phyloP scores from a whole-genome alignment of 2,329 filamentous ascomycete species.

The Venturia aucupariae region DNA sequence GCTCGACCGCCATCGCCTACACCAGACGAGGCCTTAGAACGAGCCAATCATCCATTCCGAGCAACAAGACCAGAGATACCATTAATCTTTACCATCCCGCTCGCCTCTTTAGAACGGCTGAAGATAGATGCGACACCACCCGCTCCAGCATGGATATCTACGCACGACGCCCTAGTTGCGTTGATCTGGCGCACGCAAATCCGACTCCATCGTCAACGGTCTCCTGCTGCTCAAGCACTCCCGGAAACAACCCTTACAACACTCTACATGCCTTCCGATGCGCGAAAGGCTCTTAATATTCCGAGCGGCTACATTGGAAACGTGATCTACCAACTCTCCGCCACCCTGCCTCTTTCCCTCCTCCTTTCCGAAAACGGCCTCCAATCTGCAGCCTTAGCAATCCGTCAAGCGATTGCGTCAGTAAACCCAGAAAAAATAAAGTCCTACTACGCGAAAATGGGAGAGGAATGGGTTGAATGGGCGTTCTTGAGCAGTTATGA shows the following conservation, averaged over 20 bases:
- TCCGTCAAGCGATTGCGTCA: constrained; percentile 9
- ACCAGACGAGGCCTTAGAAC: not conserved
- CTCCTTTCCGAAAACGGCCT: constrained; percentile 10
- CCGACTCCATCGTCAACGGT: not conserved
- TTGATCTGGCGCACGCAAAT: constrained; percentile 9
- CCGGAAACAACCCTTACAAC: not conserved
- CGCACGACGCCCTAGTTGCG: constrained; percentile 10
- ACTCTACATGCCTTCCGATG: not conserved
- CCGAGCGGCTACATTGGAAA: constrained; percentile 4
- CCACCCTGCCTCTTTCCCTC: constrained; percentile 8
- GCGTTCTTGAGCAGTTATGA: not conserved
- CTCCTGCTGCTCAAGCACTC: not conserved
- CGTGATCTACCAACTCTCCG: constrained; percentile 11
- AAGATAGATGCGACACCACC: constrained; percentile 7
- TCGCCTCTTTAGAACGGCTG: not conserved
- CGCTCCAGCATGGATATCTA: constrained; percentile 9
- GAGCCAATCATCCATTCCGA: not conserved
- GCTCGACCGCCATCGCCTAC: not conserved
- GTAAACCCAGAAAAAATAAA: constrained; percentile 5
- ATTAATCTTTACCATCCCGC: not conserved
- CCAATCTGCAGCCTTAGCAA: constrained; percentile 1
- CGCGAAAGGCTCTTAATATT: not conserved
- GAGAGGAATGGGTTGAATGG: constrained; percentile 10
- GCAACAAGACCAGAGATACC: constrained; percentile 1
- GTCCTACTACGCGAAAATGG: constrained; percentile 1